Percentiles rank a stretch among this genome's conserved stretches.
These are phyloP conservation scores for Globisporangium recalcitrans DNA, from an alignment of 352 stramenopile species.

Conservation along the genomic window DNA sequence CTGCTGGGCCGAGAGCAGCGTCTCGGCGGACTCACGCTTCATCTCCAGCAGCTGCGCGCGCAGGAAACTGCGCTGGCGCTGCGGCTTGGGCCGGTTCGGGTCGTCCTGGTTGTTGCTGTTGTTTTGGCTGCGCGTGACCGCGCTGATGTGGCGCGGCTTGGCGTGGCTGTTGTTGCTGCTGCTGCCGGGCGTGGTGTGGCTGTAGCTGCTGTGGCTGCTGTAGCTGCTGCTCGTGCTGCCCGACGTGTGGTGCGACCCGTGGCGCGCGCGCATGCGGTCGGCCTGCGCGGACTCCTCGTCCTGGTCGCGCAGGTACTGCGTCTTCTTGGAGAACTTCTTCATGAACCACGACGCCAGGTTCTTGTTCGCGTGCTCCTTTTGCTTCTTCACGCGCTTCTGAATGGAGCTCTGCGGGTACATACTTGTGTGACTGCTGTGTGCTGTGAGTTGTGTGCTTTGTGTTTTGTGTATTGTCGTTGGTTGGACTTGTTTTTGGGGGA, in stretches of 20 bases:
- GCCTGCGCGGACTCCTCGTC: conserved; percentile 44
- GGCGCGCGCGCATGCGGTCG: conserved; percentile 25
- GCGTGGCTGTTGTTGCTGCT: conserved; percentile 29
- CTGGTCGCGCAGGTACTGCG: conserved; percentile 49
- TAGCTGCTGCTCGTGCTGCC: background rate
- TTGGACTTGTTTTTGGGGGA: background rate
- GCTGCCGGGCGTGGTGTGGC: conserved; percentile 12
- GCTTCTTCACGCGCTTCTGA: conserved; percentile 50
- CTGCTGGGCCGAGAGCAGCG: conserved; percentile 31
- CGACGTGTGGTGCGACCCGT: conserved; percentile 1
- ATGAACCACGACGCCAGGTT: conserved; percentile 69
- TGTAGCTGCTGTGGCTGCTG: conserved; percentile 6
- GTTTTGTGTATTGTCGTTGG: background rate
- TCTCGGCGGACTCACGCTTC: conserved; percentile 66
- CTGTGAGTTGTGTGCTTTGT: background rate
- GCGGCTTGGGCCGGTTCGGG: conserved; percentile 24
- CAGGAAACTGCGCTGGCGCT: conserved; percentile 64
- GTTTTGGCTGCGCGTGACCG: conserved; percentile 30
- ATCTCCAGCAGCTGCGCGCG: conserved; percentile 68
- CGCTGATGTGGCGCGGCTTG: conserved; percentile 26
- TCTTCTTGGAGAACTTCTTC: conserved; percentile 61
- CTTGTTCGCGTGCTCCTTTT: conserved; percentile 53
- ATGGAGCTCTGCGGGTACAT: conserved; percentile 20
- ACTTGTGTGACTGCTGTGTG: background rate
- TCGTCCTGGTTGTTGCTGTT: conserved; percentile 20